Evolutionary conservation across 106 monocot genomes (phyloP), one percentile per base, ranked within the genome.

Genomic region (Triglochin maritima): DNA sequence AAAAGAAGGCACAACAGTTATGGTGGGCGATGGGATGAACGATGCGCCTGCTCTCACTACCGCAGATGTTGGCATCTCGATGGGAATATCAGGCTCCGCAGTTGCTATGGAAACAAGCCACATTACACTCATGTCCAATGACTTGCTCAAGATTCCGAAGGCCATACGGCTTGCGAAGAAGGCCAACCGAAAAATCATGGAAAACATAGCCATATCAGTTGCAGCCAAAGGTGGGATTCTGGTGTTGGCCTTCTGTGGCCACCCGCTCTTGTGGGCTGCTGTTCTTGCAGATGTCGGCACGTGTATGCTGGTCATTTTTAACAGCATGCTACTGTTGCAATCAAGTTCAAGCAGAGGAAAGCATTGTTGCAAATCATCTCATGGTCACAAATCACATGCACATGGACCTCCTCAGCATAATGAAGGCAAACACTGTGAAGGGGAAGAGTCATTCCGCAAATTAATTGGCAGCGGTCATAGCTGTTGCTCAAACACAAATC

Each of bases 1-100:
- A 46, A 79, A 68, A 13, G 66, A 75, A 73, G 92, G 88, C 0
- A 46, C 84, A 7, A 82, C 75, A 17, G 48, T 79, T 9, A 98
- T 98, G 96, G 80, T 98, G 43, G 91, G 96, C 15, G 96, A 98
- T 75, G 96, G 96, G 1, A 84, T 98, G 81, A 92, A 98, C 56
- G 96, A 98, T 67, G 96, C 96, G 16, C 96, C 96, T 16, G 86
- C 88, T 53, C 70, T 98, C 47, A 92, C 86, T 17, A 74, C 69
- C 50, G 91, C 96, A 3, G 65, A 82, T 49, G 91, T 98, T 9
- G 96, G 96, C 17, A 91, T 98, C 70, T 92, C 96, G 3, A 98
- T 98, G 96, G 96, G 96, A 11, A 72, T 98, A 52, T 91, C 91
- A 12, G 96, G 96, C n/a, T 91, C 91, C 10, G 96, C 88, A 1